These are phyloP conservation scores for Nadsonia starkeyi-henricii DNA, from an alignment of 1,139 yeast genomes.

Conservation along the genomic window DNA sequence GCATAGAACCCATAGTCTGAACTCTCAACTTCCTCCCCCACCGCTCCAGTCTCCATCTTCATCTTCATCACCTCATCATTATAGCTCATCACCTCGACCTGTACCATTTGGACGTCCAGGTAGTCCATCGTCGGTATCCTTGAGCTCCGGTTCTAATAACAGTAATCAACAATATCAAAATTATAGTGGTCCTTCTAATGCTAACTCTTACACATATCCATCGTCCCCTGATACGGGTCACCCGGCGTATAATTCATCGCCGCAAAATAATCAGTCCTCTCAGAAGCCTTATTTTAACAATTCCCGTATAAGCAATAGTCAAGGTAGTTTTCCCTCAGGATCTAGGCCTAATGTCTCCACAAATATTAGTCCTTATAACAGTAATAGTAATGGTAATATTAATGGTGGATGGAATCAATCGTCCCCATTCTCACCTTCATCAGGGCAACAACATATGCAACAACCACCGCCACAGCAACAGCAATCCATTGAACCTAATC, in stretches of 20 bases:
- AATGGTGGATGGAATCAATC: background rate
- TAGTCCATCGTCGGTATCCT: background rate
- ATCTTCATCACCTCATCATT: conserved; percentile 6
- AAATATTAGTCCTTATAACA: background rate
- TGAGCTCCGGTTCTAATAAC: background rate
- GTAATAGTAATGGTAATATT: background rate
- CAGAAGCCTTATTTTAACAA: background rate
- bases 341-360: background rate
- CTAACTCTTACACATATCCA: too few species aligned
- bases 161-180: background rate
- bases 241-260: too few species aligned
- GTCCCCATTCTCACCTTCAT: background rate
- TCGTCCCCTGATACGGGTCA: too few species aligned
- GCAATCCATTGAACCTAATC: conserved; percentile 14
- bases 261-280: too few species aligned
- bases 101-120: conserved; percentile 5
- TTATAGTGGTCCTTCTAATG: too few species aligned
- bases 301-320: background rate
- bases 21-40: conserved; percentile 4
- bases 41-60: conserved; percentile 2
- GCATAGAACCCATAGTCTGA: conserved; percentile 5
- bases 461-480: conserved; percentile 6
- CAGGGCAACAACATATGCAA: conserved; percentile 6
- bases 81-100: conserved; percentile 5
- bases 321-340: background rate